Conservation (phyloP, 2,329 filamentous ascomycete species). For the Pyrenochaeta sp. region DNA sequence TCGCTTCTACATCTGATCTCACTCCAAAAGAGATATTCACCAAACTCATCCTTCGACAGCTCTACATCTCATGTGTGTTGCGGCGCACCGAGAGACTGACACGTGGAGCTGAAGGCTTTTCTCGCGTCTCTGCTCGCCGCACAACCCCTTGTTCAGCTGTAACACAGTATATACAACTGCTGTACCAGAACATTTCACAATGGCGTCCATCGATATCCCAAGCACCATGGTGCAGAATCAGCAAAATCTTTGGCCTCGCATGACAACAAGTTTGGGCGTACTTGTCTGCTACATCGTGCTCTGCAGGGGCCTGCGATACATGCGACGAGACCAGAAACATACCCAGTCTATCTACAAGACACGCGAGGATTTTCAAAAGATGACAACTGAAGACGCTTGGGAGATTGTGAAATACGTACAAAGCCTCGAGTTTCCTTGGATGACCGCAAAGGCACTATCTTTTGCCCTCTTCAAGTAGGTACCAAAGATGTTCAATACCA, state of each 20-base stretch:
- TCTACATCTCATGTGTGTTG: background rate
- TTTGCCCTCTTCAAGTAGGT: slow-evolving; percentile 65
- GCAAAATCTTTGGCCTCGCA: background rate
- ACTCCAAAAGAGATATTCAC: no score
- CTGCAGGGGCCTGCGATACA: slow-evolving; percentile 49
- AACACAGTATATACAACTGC: no score
- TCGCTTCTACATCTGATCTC: background rate
- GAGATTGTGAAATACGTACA: slow-evolving; percentile 58
- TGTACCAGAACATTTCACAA: background rate
- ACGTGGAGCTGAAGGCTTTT: background rate
- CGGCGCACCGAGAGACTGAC: background rate
- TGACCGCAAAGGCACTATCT: slow-evolving; percentile 60
- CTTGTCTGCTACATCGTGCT: slow-evolving; percentile 42
- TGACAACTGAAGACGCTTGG: slow-evolving; percentile 64
- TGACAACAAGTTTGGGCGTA: slow-evolving; percentile 12
- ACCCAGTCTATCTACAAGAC: slow-evolving; percentile 56
- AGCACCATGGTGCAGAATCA: background rate
- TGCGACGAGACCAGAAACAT: slow-evolving; percentile 51
- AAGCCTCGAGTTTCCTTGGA: slow-evolving; percentile 65
- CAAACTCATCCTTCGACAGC: background rate
- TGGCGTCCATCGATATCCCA: slow-evolving; percentile 1
- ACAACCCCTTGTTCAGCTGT: background rate
- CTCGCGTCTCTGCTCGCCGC: background rate
- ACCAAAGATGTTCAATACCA: background rate
- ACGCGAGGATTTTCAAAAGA: slow-evolving; percentile 57